Conservation (phyloP, 495 filamentous ascomycete species). For the Xanthoparmelia taractica region DNA sequence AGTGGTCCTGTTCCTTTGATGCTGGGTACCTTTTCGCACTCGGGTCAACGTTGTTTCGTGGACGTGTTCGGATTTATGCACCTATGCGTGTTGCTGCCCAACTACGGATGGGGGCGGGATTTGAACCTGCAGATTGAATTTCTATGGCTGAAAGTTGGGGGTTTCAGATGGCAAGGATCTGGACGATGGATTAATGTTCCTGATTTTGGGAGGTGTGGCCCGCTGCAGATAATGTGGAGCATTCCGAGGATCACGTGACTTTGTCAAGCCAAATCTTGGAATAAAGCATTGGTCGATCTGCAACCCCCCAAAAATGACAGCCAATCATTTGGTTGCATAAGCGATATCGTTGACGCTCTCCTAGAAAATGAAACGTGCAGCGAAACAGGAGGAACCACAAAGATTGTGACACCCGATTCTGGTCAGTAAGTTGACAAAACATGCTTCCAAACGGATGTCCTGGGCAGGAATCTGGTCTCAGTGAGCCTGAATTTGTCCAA, state of each 20-base stretch:
- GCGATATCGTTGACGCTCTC: not conserved
- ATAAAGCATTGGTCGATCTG: not conserved
- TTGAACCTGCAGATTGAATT: not conserved
- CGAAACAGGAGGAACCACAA: not conserved
- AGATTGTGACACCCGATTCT: not conserved
- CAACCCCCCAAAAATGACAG: not conserved
- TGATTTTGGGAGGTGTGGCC: not conserved
- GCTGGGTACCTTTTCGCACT: not conserved
- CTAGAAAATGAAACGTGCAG: not conserved
- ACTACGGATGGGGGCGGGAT: constrained; percentile 2
- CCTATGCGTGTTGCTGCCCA: constrained; percentile 9
- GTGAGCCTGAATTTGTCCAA: not conserved
- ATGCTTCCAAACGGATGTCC: not conserved
- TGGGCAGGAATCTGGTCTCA: not conserved
- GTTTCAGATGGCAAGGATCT: constrained; percentile 8
- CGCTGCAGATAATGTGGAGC: constrained; percentile 5
- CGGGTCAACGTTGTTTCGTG: constrained; percentile 4
- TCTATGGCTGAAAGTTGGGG: constrained; percentile 1
- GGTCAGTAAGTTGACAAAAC: not conserved
- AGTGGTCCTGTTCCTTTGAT: not conserved
- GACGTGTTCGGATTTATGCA: constrained; percentile 5
- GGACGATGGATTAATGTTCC: not conserved
- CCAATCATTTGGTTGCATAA: not conserved
- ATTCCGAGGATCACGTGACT: not conserved
- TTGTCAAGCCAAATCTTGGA: not conserved